A percentile compares a stretch with the other conserved stretches of the same genome.
Conservation (phyloP, 768 basidiomycete genomes). For the Crassisporium funariophilum region DNA sequence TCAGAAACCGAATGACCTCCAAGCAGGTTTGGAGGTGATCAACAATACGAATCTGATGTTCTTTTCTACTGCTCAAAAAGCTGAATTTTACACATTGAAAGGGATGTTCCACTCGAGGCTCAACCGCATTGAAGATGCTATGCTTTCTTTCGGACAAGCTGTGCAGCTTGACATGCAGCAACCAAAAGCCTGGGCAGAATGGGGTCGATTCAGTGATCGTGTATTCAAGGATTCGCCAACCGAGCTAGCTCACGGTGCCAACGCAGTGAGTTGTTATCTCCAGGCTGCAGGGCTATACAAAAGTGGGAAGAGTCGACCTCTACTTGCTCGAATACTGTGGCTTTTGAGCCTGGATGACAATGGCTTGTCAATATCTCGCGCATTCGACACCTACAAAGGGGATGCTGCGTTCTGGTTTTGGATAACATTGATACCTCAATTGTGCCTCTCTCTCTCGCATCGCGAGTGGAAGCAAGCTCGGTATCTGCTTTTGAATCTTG, state of each 20-base stretch:
- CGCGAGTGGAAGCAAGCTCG: constrained; percentile 93
- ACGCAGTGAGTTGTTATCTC: constrained; percentile 96
- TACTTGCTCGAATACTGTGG: constrained; percentile 95
- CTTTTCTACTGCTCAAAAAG: constrained; percentile 92
- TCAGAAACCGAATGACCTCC: constrained; percentile 90
- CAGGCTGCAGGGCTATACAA: constrained; percentile 97
- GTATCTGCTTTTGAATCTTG: constrained; percentile 84
- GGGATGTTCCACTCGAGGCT: constrained; percentile 97
- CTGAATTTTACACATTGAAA: constrained; percentile 97
- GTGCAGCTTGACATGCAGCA: constrained; percentile 95
- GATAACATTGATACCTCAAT: constrained; percentile 96
- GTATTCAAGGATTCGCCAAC: constrained; percentile 86
- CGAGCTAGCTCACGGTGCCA: constrained; percentile 77
- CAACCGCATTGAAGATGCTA: constrained; percentile 86
- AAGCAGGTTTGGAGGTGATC: constrained; percentile 96
- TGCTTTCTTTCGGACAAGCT: constrained; percentile 89
- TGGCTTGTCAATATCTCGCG: constrained; percentile 66
- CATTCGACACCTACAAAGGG: constrained; percentile 94
- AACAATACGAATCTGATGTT: constrained; percentile 99
- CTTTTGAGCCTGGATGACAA: constrained; percentile 90
- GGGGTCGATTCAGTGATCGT: constrained; percentile 92
- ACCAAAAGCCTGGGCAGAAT: constrained; percentile 98
- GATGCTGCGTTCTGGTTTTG: constrained; percentile 98
- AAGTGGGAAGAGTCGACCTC: constrained; percentile 86
- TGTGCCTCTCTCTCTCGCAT: constrained; percentile 86